These are phyloP conservation scores for Papilionanthe hybrid DNA, from an alignment of 116 monocot genomes.

Conservation along the genomic window DNA sequence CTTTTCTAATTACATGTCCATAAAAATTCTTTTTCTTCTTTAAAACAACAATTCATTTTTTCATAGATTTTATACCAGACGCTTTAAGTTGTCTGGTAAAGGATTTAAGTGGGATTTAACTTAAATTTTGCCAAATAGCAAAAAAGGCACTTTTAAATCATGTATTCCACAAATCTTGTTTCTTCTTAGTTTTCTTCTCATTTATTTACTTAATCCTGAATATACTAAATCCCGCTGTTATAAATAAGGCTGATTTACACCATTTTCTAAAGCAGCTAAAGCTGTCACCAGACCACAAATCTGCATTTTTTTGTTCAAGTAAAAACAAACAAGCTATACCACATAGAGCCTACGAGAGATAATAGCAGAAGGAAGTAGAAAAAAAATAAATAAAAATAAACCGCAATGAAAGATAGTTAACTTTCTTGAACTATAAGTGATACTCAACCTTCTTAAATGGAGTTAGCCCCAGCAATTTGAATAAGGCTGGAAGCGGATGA, in stretches of 20 bases:
- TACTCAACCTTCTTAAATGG: slow-evolving; percentile 67
- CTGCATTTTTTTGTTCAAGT: background rate
- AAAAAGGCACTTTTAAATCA: too few species aligned
- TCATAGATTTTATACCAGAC: background rate
- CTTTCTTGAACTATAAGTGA: background rate
- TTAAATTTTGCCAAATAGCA: too few species aligned
- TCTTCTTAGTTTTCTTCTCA: too few species aligned
- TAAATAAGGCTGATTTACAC: too few species aligned
- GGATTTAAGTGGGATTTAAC: too few species aligned
- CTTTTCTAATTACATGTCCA: background rate
- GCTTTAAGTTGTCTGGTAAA: background rate
- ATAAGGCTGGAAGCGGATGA: slow-evolving; percentile 69
- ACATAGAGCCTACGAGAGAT: background rate
- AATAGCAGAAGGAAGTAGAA: background rate
- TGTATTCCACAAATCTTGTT: too few species aligned
- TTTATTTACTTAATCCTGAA: too few species aligned
- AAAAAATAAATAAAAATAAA: background rate
- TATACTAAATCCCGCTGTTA: too few species aligned
- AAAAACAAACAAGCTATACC: background rate
- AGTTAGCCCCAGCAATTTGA: slow-evolving; percentile 61
- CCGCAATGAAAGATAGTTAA: background rate
- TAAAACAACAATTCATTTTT: too few species aligned
- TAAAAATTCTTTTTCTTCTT: background rate
- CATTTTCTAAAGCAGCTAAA: too few species aligned
- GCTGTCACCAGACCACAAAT: too few species aligned